Base-by-base conservation (phyloP, 768 basidiomycete genomes). In the Mycena galericulata region DNA sequence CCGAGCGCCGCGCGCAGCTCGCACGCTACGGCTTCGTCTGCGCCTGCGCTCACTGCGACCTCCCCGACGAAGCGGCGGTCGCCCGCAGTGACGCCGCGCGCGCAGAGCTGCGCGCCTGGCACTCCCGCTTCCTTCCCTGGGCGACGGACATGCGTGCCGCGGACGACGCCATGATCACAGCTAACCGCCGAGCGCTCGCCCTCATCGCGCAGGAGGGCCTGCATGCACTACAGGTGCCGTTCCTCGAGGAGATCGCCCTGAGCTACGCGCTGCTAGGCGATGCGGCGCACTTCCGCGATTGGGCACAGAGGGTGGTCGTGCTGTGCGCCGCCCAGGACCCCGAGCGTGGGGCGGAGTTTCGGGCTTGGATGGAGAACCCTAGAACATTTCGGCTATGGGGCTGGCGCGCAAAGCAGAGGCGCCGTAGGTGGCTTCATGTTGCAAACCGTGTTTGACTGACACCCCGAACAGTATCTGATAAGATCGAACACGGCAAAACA, bases 211-310 rank as follows among this genome's bases (percentile, higher is more conserved):
- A 79, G 60, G 85, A 85, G 56, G 80, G 82, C 20, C 74, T 84
- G 68, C 78, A 83, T 11, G 83, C 79, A n/a, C 65, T 85, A 62
- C 79, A 80, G 65, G 76, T 79, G 17, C 63, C 80, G 12, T 84
- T 83, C 70, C 70, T 83, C 34, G 82, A 83, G 69, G 85, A 86
- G 66, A 78, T 85, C 36, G 81, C 81, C 40, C 66, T 82, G 63
- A 80, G 80, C 38, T 82, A 83, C 73, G 81, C 82, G 14, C 76
- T 81, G 50, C 77, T 85, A 14, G 85, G 82, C 15, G 77, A 84
- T 22, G 75, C 81, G 40, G 73, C 68, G 0, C 71, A 72, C 34
- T 85, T 84, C 43, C 73, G 66, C 45, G 55, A 67, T 27, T 86
- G 83, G 83, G 83, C 79, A 4, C 59, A 73, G 64, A 74, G 70